Evolutionary conservation across 2,329 filamentous ascomycete species (phyloP).

Genomic region (Penicillium griseofulvum): DNA sequence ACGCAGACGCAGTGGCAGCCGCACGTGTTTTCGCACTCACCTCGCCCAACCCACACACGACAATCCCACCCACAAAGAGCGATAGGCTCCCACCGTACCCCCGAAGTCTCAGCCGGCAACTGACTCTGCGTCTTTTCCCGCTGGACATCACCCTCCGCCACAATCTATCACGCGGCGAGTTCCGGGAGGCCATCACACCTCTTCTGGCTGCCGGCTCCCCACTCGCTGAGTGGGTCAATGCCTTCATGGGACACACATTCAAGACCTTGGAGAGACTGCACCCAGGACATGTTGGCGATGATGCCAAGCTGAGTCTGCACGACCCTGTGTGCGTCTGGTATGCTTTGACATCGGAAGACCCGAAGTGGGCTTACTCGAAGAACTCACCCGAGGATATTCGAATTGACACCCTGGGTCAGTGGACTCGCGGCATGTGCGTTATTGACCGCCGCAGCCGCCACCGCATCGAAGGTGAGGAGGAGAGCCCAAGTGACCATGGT

Average conservation of each 20-base stretch:
- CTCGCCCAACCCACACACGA: constrained; percentile 69
- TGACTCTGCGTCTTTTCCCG: constrained; percentile 70
- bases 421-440: constrained; percentile 89
- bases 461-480: constrained; percentile 48
- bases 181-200: constrained; percentile 55
- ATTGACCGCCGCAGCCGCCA: constrained; percentile 65
- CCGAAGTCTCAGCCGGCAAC: constrained; percentile 56
- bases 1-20: constrained; percentile 77
- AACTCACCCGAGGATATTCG: constrained; percentile 73
- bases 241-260: constrained; percentile 70
- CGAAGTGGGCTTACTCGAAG: constrained; percentile 45
- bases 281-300: constrained; percentile 50
- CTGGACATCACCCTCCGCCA: constrained; percentile 75
- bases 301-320: constrained; percentile 64
- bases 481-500: constrained; percentile 67
- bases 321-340: constrained; percentile 81
- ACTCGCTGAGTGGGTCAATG: constrained; percentile 68
- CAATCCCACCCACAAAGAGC: constrained; percentile 66
- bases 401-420: constrained; percentile 86
- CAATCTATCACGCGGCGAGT: constrained; percentile 60
- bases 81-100: constrained; percentile 62
- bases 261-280: constrained; percentile 64
- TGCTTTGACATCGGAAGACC: constrained; percentile 55
- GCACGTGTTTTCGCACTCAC: constrained; percentile 76
- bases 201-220: constrained; percentile 64